Evolutionary conservation across 179 eudicot species (phyloP), one percentile per base, ranked within the genome.

Genomic region (Gypsophila paniculata): DNA sequence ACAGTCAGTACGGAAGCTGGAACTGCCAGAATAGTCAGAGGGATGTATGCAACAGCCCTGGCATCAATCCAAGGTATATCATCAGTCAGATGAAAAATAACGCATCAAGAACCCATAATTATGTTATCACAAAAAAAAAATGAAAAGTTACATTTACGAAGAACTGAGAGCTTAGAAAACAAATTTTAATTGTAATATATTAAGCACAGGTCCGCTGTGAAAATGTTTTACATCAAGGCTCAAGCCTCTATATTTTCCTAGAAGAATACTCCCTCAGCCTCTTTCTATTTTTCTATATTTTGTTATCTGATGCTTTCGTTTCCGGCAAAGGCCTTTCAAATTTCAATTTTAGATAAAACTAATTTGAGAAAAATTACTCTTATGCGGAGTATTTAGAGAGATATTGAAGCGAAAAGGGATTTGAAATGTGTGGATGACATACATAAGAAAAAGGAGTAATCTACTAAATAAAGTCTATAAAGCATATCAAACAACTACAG

Each of bases 1-100:
- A 91, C 97, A 14, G 96, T 89, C 64, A 91, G 97, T 68, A 91
- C 81, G 67, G 97, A 90, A 65, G 93, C 97, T 61, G 97, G 97
- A 79, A 91, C 97, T 71, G 97, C 97, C 72, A 91, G 78, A 78
- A 91, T 77, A 26, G 97, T 91, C 53, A 91, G 69, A 73, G 97
- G 97, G 68, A 91, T 84, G 72, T 91, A 91, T 23, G 97, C 90
- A 77, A 90, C 82, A 81, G 96, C 96, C 87, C 97, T 91, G 85
- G 22, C 74, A 67, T 75, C 38, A 32, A 66, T 67, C 34, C 77
- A 69, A 57, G 39, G 72, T 23, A 64, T n/a, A 42, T 54, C 55
- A 26, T 54, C 49, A 46, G 74, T 57, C 53, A 34, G 52, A 36
- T 11, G 21, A 60, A 38, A 21, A 73, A 74, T 19, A 68, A 64